Conservation (phyloP, 164 flowering plant species). For the Aristolochia fimbriata region DNA sequence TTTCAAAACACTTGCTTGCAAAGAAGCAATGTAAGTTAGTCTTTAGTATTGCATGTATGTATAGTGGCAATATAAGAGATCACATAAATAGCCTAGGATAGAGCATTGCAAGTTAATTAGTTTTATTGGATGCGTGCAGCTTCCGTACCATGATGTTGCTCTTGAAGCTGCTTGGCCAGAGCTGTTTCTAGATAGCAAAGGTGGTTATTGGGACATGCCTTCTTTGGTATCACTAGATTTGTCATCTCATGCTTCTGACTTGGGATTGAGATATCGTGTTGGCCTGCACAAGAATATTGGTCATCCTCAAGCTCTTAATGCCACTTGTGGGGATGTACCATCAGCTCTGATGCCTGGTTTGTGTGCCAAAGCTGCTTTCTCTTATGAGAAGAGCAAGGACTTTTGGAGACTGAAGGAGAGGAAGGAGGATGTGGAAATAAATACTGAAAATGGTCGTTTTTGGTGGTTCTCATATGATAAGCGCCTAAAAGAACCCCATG, state of each 20-base stretch:
- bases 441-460: slow-evolving; percentile 25
- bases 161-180: slow-evolving; percentile 91
- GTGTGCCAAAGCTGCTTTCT: slow-evolving; percentile 72
- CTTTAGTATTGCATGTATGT: neutral
- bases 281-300: slow-evolving; percentile 71
- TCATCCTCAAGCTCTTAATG: slow-evolving; percentile 34
- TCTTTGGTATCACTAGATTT: slow-evolving; percentile 61
- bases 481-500: slow-evolving; percentile 65
- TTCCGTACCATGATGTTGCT: slow-evolving; percentile 65
- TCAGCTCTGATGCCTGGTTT: slow-evolving; percentile 61
- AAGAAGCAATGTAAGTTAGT: neutral
- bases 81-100: neutral
- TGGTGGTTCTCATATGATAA: slow-evolving; percentile 50
- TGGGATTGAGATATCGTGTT: slow-evolving; percentile 64
- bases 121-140: slow-evolving; percentile 34
- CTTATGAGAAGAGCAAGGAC: slow-evolving; percentile 65
- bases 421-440: slow-evolving; percentile 23
- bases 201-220: slow-evolving; percentile 84
- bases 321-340: slow-evolving; percentile 35
- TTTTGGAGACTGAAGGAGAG: slow-evolving; percentile 66
- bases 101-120: neutral
- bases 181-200: slow-evolving; percentile 63
- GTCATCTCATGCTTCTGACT: slow-evolving; percentile 45
- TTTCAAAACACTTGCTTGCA: neutral
- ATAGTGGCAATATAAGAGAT: neutral